Evolutionary conservation across 225 moss, liverwort and hornwort genomes (phyloP), one percentile per base, ranked within the genome.

Genomic region (Physcomitrellopsis africana): DNA sequence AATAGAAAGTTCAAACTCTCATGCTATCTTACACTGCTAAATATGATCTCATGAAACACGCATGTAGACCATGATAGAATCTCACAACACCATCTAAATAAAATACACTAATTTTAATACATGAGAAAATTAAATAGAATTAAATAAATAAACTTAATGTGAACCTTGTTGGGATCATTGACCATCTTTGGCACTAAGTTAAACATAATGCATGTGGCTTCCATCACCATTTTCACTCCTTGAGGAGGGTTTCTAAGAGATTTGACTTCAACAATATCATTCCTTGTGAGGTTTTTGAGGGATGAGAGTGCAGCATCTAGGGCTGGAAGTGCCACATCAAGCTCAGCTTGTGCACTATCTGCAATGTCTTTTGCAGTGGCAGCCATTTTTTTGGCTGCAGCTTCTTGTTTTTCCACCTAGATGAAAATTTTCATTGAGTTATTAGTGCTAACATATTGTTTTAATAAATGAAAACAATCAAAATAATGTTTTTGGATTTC

Each of bases 221-320:
- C 93, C 93, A 94, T 94, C 54, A 94, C 93, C 93, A 89, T 91
- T 72, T 88, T 90, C 6, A 94, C 91, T 76, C 93, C 93, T 76
- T 94, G 91, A 12, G 93, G 93, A 47, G 93, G 93, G 76, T 94
- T 94, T 73, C 86, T 85, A 1, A 94, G 82, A 47, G 93, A 94
- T 79, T 94, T 91, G 42, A 94, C 88, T 86, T 94, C 93, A 13
- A 94, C 93, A 71, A 94, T 81, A 44, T 94, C 93, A 72, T 91
- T 94, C 80, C 88, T 83, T 8, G 91, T 91, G 49, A 94, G 77
- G 43, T 86, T 81, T 58, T 94, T 94, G 0, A 94, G 86, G 17
- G 93, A 84, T 64, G 91, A 84, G 54, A 94, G 74, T 12, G 91
- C 93, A 3, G 86, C 81, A 73, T 94, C 91, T 49, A 94, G 85